phyloP scores from a whole-genome alignment of 1,284 basidiomycete genomes.

The Lentinula novae-zelandiae region DNA sequence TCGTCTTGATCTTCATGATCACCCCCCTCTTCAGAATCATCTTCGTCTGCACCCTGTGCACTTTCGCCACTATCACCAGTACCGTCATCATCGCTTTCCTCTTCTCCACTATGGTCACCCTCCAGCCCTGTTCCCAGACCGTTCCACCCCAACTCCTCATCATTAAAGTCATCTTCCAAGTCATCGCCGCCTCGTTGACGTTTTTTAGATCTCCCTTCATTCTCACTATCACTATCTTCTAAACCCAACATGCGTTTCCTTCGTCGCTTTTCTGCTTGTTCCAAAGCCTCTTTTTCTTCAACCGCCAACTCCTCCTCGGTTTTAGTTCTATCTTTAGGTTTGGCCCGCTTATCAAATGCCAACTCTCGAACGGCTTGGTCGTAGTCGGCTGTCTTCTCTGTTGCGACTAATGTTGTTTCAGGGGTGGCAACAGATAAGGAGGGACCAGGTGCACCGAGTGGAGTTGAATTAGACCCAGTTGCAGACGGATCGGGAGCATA shows the following conservation, averaged over 20 bases:
- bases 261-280: slow-evolving; percentile 82
- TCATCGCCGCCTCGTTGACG: slow-evolving; percentile 74
- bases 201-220: slow-evolving; percentile 39
- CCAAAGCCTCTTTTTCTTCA: slow-evolving; percentile 85
- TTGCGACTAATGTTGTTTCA: slow-evolving; percentile 15
- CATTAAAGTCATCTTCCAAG: slow-evolving; percentile 88
- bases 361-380: slow-evolving; percentile 92
- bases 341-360: slow-evolving; percentile 90
- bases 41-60: slow-evolving; percentile 33
- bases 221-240: slow-evolving; percentile 60
- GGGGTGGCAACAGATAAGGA: slow-evolving; percentile 9
- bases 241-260: slow-evolving; percentile 86
- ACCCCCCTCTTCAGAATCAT: slow-evolving; percentile 31
- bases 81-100: slow-evolving; percentile 57
- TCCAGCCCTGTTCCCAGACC: slow-evolving; percentile 53
- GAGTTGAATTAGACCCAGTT: slow-evolving; percentile 33
- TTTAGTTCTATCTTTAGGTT: slow-evolving; percentile 94
- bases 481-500: slow-evolving; percentile 39
- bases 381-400: slow-evolving; percentile 55
- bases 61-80: slow-evolving; percentile 34
- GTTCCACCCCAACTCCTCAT: slow-evolving; percentile 38
- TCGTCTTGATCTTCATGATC: slow-evolving; percentile 46
- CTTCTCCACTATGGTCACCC: slow-evolving; percentile 74
- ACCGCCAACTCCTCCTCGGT: slow-evolving; percentile 92
- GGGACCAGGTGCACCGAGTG: slow-evolving; percentile 23